Evolutionary conservation across 371 early-diverging fungal genomes (phyloP), one percentile per base, ranked within the genome.

Genomic region (Batkoa obscura): DNA sequence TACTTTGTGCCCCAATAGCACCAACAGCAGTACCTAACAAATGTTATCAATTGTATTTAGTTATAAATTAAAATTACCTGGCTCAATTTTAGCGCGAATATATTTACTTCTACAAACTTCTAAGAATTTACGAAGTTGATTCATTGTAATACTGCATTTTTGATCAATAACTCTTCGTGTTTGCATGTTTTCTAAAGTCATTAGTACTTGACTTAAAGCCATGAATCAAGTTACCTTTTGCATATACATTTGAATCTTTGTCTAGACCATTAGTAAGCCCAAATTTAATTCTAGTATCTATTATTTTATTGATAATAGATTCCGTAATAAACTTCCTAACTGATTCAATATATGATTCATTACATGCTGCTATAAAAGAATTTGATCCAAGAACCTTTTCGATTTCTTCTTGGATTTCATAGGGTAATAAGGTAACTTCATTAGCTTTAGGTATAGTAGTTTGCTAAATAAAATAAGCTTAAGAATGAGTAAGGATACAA

Each of bases 1-100:
- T 96, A 56, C 87, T 86, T 68, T 98, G 99, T 0, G 95, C 98
- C 37, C 94, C 98, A 51, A 99, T 74, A 38, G 99, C 95, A 45
- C 99, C 99, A 4, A 94, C 94, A 47, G 90, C 91, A 1, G 66
- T 60, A 0, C 84, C 23, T 23, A 23, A 23, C 23, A 23, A 23
- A 23, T 23, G 23, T 23, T 23, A 23, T 23, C 23, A 23, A 23
- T 23, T 23, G 23, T 23, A 23, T 23, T 23, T 23, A 23, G 0
- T 23, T 23, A 23, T 23, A 23, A 23, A 23, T 23, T 23, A 23
- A 23, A 23, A 23, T 23, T 23, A 23, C 23, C 97, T 12, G 97
- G 95, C 58, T 98, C 94, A 58, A 98, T 89, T 60, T 77, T 83
- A 50, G 95, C 87, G 60, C 80, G 75, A 58, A 76, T 67, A 64